Evolutionary conservation across 345 rosid species (phyloP).

Genomic region (Eucalyptus rudis): DNA sequence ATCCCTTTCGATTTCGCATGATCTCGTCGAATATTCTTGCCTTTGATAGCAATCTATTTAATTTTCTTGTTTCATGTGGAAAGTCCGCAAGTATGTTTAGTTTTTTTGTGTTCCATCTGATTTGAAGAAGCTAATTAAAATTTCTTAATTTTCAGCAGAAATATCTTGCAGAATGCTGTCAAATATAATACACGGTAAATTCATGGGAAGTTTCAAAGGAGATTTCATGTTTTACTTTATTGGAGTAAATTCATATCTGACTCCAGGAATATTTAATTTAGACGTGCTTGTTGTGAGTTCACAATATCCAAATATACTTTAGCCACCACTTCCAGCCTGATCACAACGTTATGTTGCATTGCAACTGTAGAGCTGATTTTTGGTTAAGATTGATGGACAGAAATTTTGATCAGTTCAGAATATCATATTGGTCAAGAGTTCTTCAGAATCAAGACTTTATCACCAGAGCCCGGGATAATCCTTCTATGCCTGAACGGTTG

Average conservation of each 20-base stretch:
- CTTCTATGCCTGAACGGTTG: not conserved
- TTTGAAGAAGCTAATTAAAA: not conserved
- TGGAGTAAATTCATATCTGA: not conserved
- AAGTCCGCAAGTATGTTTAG: not conserved
- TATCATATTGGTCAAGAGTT: not conserved
- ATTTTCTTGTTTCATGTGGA: not conserved
- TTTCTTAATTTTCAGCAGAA: not conserved
- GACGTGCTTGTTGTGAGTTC: not conserved
- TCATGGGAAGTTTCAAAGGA: not conserved
- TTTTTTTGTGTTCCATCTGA: not conserved
- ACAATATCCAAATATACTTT: not conserved
- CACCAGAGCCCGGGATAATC: not conserved
- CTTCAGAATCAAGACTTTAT: not conserved
- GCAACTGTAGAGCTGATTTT: not conserved
- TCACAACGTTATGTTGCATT: not conserved
- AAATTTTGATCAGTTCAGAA: not conserved
- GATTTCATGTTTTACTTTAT: not conserved
- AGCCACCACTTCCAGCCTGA: not conserved
- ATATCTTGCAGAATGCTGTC: not conserved
- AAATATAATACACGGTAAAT: not conserved
- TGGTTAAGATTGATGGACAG: accelerated
- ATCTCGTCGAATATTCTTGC: not conserved
- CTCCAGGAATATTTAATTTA: not conserved
- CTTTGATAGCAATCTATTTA: not conserved
- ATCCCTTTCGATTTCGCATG: not conserved